Conservation (phyloP, 2,329 filamentous ascomycete genomes). For the Claviceps africana region DNA sequence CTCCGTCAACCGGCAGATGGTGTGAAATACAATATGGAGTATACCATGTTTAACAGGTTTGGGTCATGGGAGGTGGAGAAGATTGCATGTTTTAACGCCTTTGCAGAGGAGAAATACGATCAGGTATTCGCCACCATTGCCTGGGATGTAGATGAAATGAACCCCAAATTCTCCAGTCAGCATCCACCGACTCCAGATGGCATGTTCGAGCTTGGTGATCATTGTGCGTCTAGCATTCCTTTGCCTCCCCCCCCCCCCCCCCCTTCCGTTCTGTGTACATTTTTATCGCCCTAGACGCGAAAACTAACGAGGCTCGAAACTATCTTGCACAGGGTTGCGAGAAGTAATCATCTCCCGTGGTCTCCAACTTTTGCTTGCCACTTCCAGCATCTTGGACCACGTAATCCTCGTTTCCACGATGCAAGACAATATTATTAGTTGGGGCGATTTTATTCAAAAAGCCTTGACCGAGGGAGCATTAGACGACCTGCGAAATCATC, state of each 20-base stretch:
- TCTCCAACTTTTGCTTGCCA: not conserved
- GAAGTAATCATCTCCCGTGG: not conserved
- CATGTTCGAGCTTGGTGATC: not conserved
- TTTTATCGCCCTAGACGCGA: too few relatives aligned
- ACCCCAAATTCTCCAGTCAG: conserved; percentile 3
- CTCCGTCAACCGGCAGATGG: not conserved
- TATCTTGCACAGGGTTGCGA: not conserved
- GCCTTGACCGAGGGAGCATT: too few relatives aligned
- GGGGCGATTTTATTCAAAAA: not conserved
- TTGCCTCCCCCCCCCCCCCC: too few relatives aligned
- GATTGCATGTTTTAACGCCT: conserved; percentile 1
- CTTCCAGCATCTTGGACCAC: not conserved
- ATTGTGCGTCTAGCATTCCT: not conserved
- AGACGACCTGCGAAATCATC: too few relatives aligned
- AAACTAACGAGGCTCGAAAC: not conserved
- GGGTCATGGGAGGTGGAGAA: conserved; percentile 6
- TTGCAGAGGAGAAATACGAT: not conserved
- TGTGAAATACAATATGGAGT: not conserved
- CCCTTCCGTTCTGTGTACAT: too few relatives aligned
- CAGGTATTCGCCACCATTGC: not conserved
- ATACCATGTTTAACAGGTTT: not conserved
- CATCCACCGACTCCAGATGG: not conserved
- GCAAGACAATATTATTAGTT: not conserved
- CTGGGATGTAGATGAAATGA: conserved; percentile 1
- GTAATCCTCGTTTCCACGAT: not conserved